Percentiles rank a stretch among this genome's conserved stretches.
phyloP scores from a whole-genome alignment of 2,329 filamentous ascomycete genomes.

The Calonectria fujianensis region DNA sequence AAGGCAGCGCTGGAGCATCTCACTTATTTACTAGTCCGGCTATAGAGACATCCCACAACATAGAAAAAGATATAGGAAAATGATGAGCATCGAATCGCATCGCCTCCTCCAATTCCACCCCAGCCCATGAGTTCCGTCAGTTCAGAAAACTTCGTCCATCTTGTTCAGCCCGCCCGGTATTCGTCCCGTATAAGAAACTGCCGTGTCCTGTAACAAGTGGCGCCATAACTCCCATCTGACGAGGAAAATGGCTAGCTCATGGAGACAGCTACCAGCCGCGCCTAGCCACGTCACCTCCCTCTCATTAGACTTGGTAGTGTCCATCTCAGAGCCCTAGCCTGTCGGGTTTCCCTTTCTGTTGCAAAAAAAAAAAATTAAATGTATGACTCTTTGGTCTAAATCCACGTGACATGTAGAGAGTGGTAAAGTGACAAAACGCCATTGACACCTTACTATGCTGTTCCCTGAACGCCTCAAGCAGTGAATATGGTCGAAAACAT shows the following conservation, averaged over 20 bases:
- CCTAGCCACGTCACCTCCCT: constrained; percentile 47
- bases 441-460: constrained; percentile 76
- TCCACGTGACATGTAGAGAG: constrained; percentile 61
- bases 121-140: constrained; percentile 31
- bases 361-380: constrained; percentile 58
- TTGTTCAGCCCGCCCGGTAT: constrained; percentile 44
- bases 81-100: constrained; percentile 41
- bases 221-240: constrained; percentile 41
- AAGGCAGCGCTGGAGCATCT: constrained; percentile 43
- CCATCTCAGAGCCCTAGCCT: constrained; percentile 46
- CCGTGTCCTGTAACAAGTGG: constrained; percentile 50
- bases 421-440: constrained; percentile 70
- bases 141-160: constrained; percentile 27
- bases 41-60: constrained; percentile 49
- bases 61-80: constrained; percentile 38
- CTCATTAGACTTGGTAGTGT: constrained; percentile 43
- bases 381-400: constrained; percentile 61
- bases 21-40: constrained; percentile 51
- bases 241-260: constrained; percentile 42
- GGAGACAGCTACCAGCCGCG: constrained; percentile 45
- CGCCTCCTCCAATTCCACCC: constrained; percentile 39
- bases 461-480: constrained; percentile 71
- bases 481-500: constrained; percentile 72
- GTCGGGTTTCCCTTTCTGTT: constrained; percentile 35
- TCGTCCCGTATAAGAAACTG: constrained; percentile 43